These are phyloP conservation scores for Fusarium citri DNA, from an alignment of 2,329 filamentous ascomycete genomes.

Conservation along the genomic window DNA sequence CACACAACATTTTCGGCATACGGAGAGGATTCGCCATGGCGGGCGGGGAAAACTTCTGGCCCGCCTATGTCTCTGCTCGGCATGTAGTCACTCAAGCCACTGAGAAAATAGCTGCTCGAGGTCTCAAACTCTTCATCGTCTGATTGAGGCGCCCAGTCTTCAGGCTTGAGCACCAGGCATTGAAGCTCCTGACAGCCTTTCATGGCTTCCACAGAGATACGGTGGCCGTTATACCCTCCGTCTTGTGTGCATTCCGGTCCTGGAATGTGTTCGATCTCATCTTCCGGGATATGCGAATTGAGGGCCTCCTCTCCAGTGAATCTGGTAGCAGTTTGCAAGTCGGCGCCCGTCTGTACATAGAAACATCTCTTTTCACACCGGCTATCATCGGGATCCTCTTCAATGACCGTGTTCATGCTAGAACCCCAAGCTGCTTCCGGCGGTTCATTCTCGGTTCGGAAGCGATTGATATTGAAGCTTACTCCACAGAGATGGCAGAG, in stretches of 20 bases:
- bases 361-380: constrained; percentile 6
- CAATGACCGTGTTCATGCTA: not conserved
- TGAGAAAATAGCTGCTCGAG: constrained; percentile 26
- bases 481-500: constrained; percentile 26
- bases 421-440: constrained; percentile 28
- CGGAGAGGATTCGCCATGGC: not conserved
- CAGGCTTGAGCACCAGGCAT: constrained; percentile 41
- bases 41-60: constrained; percentile 17
- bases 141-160: constrained; percentile 16
- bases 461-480: constrained; percentile 47
- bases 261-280: constrained; percentile 42
- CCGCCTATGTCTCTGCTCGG: constrained; percentile 7
- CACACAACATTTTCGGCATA: constrained; percentile 13
- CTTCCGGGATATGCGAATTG: not conserved
- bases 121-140: constrained; percentile 43
- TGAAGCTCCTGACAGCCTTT: constrained; percentile 44
- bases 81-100: constrained; percentile 33
- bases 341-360: not conserved
- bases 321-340: not conserved
- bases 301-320: not conserved
- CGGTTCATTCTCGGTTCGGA: constrained; percentile 38
- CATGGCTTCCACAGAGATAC: constrained; percentile 43
- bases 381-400: not conserved
- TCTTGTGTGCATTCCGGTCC: constrained; percentile 30
- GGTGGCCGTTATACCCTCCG: constrained; percentile 38